phyloP scores from a whole-genome alignment of 2,329 filamentous ascomycete genomes.

The Neonectria faginata region DNA sequence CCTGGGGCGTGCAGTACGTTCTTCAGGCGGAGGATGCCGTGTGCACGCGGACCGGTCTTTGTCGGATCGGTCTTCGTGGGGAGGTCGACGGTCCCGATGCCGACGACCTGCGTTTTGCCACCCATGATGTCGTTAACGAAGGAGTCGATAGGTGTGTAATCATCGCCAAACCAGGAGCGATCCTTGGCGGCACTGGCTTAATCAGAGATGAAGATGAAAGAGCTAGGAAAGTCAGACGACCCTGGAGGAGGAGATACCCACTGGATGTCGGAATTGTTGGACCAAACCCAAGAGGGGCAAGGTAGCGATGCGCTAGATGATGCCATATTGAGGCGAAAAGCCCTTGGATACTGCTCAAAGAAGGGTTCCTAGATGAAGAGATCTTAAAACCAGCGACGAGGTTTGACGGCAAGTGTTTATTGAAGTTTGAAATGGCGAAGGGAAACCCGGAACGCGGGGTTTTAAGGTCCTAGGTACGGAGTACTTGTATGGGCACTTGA shows the following conservation, averaged over 20 bases:
- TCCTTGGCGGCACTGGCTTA: constrained; percentile 13
- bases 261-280: constrained; percentile 5
- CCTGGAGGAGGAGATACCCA: not conserved
- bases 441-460: not conserved
- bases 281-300: constrained; percentile 14
- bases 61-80: constrained; percentile 1
- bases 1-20: constrained; percentile 36
- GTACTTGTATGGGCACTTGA: too few relatives aligned
- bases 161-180: constrained; percentile 7
- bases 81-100: constrained; percentile 19
- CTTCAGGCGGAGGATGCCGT: constrained; percentile 1
- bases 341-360: not conserved
- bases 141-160: constrained; percentile 11
- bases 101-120: not conserved
- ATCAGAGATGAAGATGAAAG: not conserved
- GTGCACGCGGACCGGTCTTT: not conserved
- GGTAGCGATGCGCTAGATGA: not conserved
- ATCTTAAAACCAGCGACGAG: not conserved
- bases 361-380: not conserved
- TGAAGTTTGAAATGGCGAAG: not conserved
- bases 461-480: too few relatives aligned
- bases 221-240: too few relatives aligned
- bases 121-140: not conserved
- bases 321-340: not conserved
- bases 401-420: not conserved